Conservation (phyloP, 2,329 filamentous ascomycete species). For the Fusarium falciforme region DNA sequence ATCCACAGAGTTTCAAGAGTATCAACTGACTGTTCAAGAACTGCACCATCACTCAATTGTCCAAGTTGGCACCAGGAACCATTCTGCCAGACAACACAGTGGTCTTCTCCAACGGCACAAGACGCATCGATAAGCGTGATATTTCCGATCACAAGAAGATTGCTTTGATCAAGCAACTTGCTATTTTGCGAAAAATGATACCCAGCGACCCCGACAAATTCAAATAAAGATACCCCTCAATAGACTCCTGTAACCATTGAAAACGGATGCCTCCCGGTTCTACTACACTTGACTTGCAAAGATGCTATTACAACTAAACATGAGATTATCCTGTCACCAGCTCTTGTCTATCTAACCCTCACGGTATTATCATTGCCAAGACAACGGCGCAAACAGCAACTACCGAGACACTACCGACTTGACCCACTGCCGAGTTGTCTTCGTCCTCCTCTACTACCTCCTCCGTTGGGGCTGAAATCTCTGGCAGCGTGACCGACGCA, state of each 20-base stretch:
- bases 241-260: neutral
- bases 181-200: slow-evolving; percentile 74
- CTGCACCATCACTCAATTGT: slow-evolving; percentile 76
- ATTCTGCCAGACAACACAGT: slow-evolving; percentile 75
- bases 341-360: neutral
- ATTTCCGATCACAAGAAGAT: slow-evolving; percentile 72
- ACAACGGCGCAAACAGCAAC: neutral
- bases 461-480: neutral
- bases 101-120: slow-evolving; percentile 72
- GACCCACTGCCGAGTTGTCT: neutral
- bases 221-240: slow-evolving; percentile 44
- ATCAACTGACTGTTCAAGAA: slow-evolving; percentile 58
- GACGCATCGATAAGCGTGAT: slow-evolving; percentile 69
- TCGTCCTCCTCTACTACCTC: neutral
- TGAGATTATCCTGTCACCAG: neutral
- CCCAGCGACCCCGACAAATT: slow-evolving; percentile 69
- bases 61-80: slow-evolving; percentile 67
- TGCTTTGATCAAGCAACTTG: slow-evolving; percentile 74
- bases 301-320: neutral
- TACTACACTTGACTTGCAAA: neutral
- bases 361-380: neutral
- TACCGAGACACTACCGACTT: neutral
- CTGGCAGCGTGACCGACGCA: slow-evolving; percentile 1
- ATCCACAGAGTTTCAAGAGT: neutral
- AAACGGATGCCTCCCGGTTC: neutral